Evolutionary conservation across 495 filamentous ascomycete species (phyloP), one percentile per base, ranked within the genome.

Genomic region (Aspergillus saccharolyticus): DNA sequence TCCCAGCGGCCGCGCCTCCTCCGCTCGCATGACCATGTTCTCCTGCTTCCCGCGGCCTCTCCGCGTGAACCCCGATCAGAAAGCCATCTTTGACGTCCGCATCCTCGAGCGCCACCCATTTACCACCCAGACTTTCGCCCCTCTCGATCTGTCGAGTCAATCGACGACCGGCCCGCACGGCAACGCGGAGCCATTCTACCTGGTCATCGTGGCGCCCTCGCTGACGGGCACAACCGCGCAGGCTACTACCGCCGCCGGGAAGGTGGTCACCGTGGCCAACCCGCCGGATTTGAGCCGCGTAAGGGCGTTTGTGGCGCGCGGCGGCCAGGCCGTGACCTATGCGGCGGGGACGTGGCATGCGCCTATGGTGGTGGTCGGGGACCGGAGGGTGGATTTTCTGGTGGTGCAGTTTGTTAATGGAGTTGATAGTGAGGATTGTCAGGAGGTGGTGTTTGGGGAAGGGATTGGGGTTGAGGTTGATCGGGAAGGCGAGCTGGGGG

Each of bases 321-420:
- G 86, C 7, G 77, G 82, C 14, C 89, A 95, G 78, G 92, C 90
- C 2, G 89, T 98, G 18, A 96, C 91, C 16, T 98, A 97, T 72
- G 89, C 82, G 14, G 83, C 87, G 16, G 94, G 90, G 16, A 96
- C 90, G 44, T 98, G 95, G 93, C 94, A 98, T 80, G 91, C 93
- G 60, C 94, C 94, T 2, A 97, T 98, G 94, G 90, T 88, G 16
- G 91, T 90, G 46, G 65, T 97, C 19, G 94, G 93, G 1, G 64
- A 74, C 47, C 61, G 76, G 33, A 76, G 82, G 19, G 80, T 91
- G 24, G 86, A 88, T 63, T 98, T 97, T 73, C 83, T 96, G 21
- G 91, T 97, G 9, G 80, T 89, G 66, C 92, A 96, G 73, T 89
- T 85, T 75, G 86, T 85, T 16, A 98, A 95, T 72, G 91, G 89